phyloP scores from a whole-genome alignment of 2,329 filamentous ascomycete genomes.

The Keithomyces neogunnii region DNA sequence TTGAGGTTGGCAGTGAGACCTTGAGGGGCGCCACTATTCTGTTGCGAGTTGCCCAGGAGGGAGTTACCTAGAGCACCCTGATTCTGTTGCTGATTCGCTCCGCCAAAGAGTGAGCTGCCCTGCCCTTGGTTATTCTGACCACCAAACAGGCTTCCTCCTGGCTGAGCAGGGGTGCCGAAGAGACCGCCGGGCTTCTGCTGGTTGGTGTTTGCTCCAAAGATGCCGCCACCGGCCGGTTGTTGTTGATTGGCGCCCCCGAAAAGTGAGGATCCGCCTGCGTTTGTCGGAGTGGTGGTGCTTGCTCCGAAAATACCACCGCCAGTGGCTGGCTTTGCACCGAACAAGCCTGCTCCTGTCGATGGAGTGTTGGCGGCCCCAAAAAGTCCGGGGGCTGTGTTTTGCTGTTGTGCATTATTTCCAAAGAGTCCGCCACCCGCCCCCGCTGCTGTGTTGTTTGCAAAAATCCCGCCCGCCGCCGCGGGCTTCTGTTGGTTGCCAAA shows the following conservation, averaged over 20 bases:
- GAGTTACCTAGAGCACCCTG: conserved; percentile 41
- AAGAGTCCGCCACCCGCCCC: conserved; percentile 33
- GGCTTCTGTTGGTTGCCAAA: conserved; percentile 38
- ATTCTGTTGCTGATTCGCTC: conserved; percentile 39
- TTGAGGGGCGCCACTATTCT: conserved; percentile 45
- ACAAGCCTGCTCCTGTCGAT: conserved; percentile 26
- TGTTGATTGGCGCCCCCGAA: conserved; percentile 35
- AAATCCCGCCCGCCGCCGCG: conserved; percentile 23
- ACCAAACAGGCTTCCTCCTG: conserved; percentile 47
- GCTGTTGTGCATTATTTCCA: conserved; percentile 33
- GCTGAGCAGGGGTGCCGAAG: conserved; percentile 41
- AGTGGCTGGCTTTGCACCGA: conserved; percentile 28
- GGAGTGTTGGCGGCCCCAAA: conserved; percentile 22
- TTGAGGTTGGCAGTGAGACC: conserved; percentile 70
- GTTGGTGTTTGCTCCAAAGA: conserved; percentile 38
- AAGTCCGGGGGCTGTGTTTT: conserved; percentile 21
- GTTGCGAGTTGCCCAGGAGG: conserved; percentile 49
- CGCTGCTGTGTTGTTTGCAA: conserved; percentile 21
- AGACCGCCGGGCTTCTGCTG: conserved; percentile 37
- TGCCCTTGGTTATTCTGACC: conserved; percentile 36
- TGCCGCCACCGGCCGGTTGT: conserved; percentile 31
- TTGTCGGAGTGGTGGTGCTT: conserved; percentile 23
- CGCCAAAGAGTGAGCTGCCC: conserved; percentile 36
- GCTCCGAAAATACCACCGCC: conserved; percentile 32
- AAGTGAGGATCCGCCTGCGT: conserved; percentile 29